Conservation (phyloP, 148 eudicot species). For the Persicaria maculosa region DNA sequence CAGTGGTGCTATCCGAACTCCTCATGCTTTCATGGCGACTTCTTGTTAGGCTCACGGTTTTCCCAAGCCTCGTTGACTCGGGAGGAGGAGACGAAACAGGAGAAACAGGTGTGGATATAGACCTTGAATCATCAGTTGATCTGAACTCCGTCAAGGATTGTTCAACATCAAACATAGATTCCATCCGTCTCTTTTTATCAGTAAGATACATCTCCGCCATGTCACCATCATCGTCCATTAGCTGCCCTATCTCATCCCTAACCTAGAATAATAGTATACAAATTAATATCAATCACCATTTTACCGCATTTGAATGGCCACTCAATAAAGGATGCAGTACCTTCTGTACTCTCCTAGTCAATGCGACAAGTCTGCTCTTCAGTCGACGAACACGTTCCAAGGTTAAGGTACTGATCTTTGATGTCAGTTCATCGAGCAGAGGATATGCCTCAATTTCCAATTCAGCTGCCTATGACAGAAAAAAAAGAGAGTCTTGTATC, state of each 20-base stretch:
- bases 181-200: conserved; percentile 38
- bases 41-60: conserved; percentile 62
- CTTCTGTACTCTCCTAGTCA: conserved; percentile 91
- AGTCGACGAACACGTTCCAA: conserved; percentile 79
- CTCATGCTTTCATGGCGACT: conserved; percentile 76
- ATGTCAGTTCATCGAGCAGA: neutral
- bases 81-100: conserved; percentile 55
- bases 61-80: conserved; percentile 56
- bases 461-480: neutral
- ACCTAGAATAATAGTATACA: conserved; percentile 35
- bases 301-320: neutral
- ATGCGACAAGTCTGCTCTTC: conserved; percentile 88
- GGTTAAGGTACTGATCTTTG: conserved; percentile 17
- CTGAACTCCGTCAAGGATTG: conserved; percentile 55
- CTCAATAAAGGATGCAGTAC: conserved; percentile 22
- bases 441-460: neutral
- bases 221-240: too few species aligned
- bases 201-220: too few species aligned
- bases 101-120: conserved; percentile 39
- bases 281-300: neutral
- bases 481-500: neutral
- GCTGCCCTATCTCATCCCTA: conserved; percentile 32
- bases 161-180: conserved; percentile 58
- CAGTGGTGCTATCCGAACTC: conserved; percentile 64
- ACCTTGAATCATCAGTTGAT: conserved; percentile 51